phyloP scores from a whole-genome alignment of 495 filamentous ascomycete species.

The Patellaria atrata region DNA sequence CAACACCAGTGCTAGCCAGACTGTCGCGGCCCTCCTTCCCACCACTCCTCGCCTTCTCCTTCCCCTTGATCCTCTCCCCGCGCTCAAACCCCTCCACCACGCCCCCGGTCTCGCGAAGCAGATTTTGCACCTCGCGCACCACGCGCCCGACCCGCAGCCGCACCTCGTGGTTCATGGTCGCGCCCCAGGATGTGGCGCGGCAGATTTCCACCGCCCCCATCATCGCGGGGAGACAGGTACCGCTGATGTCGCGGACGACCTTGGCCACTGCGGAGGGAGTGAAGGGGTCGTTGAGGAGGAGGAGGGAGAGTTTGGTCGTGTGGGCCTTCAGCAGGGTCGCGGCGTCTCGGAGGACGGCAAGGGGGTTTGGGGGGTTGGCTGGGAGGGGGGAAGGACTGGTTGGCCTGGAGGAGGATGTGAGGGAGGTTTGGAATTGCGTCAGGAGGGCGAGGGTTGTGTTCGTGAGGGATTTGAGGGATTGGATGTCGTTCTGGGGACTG shows the following conservation, averaged over 20 bases:
- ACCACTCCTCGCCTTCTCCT: constrained; percentile 21
- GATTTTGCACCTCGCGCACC: constrained; percentile 28
- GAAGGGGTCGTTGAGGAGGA: constrained; percentile 73
- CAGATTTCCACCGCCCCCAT: constrained; percentile 54
- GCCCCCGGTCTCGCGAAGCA: constrained; percentile 30
- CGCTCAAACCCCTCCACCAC: constrained; percentile 20
- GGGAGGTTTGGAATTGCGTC: constrained; percentile 20
- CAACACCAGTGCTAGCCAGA: constrained; percentile 41
- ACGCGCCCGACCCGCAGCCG: constrained; percentile 22
- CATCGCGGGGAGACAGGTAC: constrained; percentile 53
- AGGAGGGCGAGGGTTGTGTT: constrained; percentile 22
- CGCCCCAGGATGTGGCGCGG: constrained; percentile 30
- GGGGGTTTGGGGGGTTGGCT: constrained; percentile 32
- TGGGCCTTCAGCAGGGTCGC: constrained; percentile 60
- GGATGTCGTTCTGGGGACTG: neutral
- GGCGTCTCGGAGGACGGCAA: constrained; percentile 50
- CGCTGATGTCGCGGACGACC: constrained; percentile 50
- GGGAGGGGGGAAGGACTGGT: constrained; percentile 27
- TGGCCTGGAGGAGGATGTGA: constrained; percentile 21
- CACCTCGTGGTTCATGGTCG: constrained; percentile 38
- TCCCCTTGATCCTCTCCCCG: constrained; percentile 29
- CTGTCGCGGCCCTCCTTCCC: constrained; percentile 32
- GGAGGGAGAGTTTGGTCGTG: constrained; percentile 70
- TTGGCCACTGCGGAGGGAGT: constrained; percentile 56
- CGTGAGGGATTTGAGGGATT: constrained; percentile 20